Conservation (phyloP, 1,284 basidiomycete genomes). For the Veloboletus limbatus region DNA sequence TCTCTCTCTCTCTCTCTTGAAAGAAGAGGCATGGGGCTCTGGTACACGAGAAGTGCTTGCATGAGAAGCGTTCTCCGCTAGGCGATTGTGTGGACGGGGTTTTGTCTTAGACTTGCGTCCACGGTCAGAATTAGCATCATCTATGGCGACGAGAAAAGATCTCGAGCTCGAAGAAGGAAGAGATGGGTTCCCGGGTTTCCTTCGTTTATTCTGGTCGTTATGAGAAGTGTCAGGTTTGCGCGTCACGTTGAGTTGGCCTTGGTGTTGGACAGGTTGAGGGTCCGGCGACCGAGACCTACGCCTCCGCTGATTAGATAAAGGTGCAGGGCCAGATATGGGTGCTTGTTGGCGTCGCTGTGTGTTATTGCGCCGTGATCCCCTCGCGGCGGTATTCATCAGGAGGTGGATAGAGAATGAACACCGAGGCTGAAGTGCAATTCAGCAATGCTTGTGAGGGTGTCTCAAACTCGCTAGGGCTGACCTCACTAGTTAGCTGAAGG, state of each 20-base stretch:
- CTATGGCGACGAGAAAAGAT: constrained; percentile 28
- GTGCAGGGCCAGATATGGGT: constrained; percentile 19
- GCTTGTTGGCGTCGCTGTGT: constrained; percentile 20
- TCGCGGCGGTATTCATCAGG: constrained; percentile 23
- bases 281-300: constrained; percentile 31
- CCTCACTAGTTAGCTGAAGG: constrained; percentile 5
- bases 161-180: constrained; percentile 15
- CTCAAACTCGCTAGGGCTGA: background rate
- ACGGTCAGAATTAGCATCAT: constrained; percentile 30
- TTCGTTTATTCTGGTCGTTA: constrained; percentile 28
- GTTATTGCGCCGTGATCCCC: constrained; percentile 26
- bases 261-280: constrained; percentile 11
- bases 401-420: background rate
- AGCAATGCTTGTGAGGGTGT: background rate
- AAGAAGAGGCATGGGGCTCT: constrained; percentile 9
- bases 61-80: constrained; percentile 24
- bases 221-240: constrained; percentile 22
- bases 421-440: background rate
- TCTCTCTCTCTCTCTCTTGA: constrained; percentile 30
- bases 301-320: constrained; percentile 19
- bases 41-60: constrained; percentile 11
- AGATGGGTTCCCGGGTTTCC: constrained; percentile 25
- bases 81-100: constrained; percentile 27
- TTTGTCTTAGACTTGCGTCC: constrained; percentile 34
- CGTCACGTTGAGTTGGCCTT: constrained; percentile 5